Evolutionary conservation across 257 asterid species (phyloP), one percentile per base, ranked within the genome.

Genomic region (Craterostigma plantagineum): DNA sequence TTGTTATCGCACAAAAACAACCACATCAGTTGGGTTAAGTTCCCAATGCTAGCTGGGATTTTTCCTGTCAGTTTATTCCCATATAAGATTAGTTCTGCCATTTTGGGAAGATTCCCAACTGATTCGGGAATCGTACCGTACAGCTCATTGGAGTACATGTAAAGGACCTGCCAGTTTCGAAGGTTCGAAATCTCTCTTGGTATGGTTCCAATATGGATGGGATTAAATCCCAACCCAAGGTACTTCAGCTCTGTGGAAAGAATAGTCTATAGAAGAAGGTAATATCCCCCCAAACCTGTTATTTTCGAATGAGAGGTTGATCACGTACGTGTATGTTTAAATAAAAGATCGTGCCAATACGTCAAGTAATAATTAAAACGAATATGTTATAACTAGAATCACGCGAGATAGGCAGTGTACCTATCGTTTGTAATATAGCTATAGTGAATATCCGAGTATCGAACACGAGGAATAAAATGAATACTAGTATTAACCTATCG

Each of bases 11-110:
- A 38, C 17, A 60, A 30, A 11, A 16, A 16, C 30, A 68, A 59
- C 14, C 18, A 3, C 13, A 27, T 56, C 35, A 68, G 33, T 3
- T 57, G 43, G 18, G 57, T 36, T 46, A 68, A 46, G 10, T 60
- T 43, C 14, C 75, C 75, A 0, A 56, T 14, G 1, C 71, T 51
- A n/a, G 35, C 9, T 0, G 75, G 71, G 16, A 68, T 60, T 7
- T 17, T 41, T 9, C 71, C 0, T 6, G 45, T 18, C 27, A 68
- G 46, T 15, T 8, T 9, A 36, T 68, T 68, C 23, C 23, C 50
- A 0, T 18, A 12, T 16, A 61, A 9, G 40, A 42, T 11, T 12
- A 68, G 55, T 3, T 7, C 38, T 30, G 42, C 41, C 49, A 68
- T 13, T 4, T 38, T 53, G 4, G 7, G 13, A 47, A 68, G 60